These are phyloP conservation scores for Nasturtium officinale DNA, from an alignment of 345 rosid species.

Conservation along the genomic window DNA sequence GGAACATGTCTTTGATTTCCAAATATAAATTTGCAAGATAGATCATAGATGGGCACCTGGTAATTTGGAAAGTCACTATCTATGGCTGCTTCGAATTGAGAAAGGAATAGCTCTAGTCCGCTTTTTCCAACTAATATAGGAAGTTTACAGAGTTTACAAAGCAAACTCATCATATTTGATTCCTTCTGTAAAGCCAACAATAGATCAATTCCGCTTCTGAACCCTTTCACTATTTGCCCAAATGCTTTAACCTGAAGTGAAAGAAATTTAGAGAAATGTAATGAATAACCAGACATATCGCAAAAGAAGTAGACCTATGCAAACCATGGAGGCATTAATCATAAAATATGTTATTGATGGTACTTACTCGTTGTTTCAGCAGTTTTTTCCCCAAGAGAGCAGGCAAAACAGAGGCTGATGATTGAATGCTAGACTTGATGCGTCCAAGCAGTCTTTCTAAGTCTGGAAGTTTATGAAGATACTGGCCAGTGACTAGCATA, in stretches of 20 bases:
- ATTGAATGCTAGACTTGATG: conserved; percentile 66
- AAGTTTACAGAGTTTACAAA: conserved; percentile 59
- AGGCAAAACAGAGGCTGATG: conserved; percentile 61
- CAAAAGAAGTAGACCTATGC: conserved; percentile 7
- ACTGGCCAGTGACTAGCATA: conserved; percentile 54
- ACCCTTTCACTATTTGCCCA: conserved; percentile 83
- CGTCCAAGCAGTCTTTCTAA: conserved; percentile 86
- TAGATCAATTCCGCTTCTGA: conserved; percentile 73
- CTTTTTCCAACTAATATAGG: conserved; percentile 57
- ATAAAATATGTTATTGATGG: neutral
- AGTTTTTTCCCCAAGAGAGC: conserved; percentile 77
- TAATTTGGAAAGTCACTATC: conserved; percentile 91
- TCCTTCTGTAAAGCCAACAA: conserved; percentile 60
- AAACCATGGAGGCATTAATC: conserved; percentile 14
- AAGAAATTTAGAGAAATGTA: conserved; percentile 14
- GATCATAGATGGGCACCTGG: conserved; percentile 69
- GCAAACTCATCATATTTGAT: conserved; percentile 44
- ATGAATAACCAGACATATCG: conserved; percentile 2
- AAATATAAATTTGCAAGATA: conserved; percentile 20
- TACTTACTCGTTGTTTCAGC: conserved; percentile 69
- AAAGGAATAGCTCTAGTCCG: conserved; percentile 66
- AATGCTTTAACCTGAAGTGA: conserved; percentile 74
- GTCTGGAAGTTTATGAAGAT: conserved; percentile 80
- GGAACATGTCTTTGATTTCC: neutral
- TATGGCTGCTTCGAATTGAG: conserved; percentile 88